phyloP scores from a whole-genome alignment of 2,329 filamentous ascomycete genomes.

The Colletotrichum aenigma region DNA sequence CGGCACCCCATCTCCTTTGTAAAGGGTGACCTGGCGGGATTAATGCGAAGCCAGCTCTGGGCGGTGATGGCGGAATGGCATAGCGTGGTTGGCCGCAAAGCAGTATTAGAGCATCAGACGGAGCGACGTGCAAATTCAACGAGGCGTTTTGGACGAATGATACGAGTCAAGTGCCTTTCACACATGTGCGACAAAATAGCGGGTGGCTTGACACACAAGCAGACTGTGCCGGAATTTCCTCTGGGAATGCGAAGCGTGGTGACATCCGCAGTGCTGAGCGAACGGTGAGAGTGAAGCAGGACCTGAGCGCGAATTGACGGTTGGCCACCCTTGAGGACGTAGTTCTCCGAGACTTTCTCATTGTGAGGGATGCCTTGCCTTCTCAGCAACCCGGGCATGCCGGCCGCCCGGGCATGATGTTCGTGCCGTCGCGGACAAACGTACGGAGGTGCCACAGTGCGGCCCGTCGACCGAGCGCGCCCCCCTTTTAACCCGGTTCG shows the following conservation, averaged over 20 bases:
- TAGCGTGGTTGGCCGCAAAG: not conserved
- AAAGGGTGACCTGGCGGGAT: not conserved
- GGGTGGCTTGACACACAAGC: not conserved
- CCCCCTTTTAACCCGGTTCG: not conserved
- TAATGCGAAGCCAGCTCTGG: not conserved
- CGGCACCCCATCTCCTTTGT: not conserved
- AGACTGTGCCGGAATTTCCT: not conserved
- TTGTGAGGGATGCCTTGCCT: not conserved
- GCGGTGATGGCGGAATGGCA: not conserved
- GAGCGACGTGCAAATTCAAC: not conserved
- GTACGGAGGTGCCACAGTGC: slow-evolving; percentile 6
- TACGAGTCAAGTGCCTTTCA: not conserved
- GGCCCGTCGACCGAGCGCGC: not conserved
- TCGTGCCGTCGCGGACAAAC: not conserved
- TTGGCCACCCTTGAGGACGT: not conserved
- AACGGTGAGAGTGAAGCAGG: not conserved
- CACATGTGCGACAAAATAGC: not conserved
- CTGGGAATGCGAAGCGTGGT: not conserved
- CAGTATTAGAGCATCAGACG: not conserved
- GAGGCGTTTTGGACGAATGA: not conserved
- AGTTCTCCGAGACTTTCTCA: not conserved
- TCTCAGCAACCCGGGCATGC: not conserved
- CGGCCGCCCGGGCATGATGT: slow-evolving; percentile 4
- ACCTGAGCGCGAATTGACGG: not conserved
- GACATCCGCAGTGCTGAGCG: not conserved